Conservation (phyloP, 164 flowering plant genomes). For the Vitis rotundifolia region DNA sequence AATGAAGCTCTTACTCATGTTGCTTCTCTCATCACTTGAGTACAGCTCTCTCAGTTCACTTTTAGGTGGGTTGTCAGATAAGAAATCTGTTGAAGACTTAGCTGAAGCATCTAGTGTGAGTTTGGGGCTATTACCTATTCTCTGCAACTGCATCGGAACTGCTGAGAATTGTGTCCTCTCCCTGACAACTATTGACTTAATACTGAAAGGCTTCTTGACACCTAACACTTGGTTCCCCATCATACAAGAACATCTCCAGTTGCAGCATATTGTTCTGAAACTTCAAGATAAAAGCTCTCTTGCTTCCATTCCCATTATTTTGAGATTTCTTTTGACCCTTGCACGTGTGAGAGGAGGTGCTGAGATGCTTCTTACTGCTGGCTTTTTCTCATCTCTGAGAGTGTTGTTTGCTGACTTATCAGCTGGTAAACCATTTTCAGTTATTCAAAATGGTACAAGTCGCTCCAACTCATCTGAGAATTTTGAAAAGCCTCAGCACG, state of each 20-base stretch:
- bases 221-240: constrained; percentile 81
- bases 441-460: constrained; percentile 23
- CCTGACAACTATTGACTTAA: constrained; percentile 54
- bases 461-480: constrained; percentile 23
- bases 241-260: constrained; percentile 59
- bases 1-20: constrained; percentile 46
- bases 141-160: constrained; percentile 51
- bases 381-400: constrained; percentile 61
- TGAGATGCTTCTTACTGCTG: constrained; percentile 65
- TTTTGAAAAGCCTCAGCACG: constrained; percentile 46
- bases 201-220: constrained; percentile 52
- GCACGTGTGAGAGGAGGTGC: constrained; percentile 76
- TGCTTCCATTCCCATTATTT: constrained; percentile 42
- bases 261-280: constrained; percentile 53
- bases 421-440: constrained; percentile 31
- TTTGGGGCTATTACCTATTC: constrained; percentile 68
- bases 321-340: constrained; percentile 80
- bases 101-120: constrained; percentile 50
- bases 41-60: constrained; percentile 21
- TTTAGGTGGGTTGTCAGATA: constrained; percentile 10
- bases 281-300: constrained; percentile 54
- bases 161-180: constrained; percentile 60
- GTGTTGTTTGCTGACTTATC: constrained; percentile 43
- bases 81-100: constrained; percentile 34
- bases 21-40: constrained; percentile 56